Percentiles rank a stretch among this genome's conserved stretches.
Conservation (phyloP, 2,329 filamentous ascomycete genomes). For the Fusarium papillatum region DNA sequence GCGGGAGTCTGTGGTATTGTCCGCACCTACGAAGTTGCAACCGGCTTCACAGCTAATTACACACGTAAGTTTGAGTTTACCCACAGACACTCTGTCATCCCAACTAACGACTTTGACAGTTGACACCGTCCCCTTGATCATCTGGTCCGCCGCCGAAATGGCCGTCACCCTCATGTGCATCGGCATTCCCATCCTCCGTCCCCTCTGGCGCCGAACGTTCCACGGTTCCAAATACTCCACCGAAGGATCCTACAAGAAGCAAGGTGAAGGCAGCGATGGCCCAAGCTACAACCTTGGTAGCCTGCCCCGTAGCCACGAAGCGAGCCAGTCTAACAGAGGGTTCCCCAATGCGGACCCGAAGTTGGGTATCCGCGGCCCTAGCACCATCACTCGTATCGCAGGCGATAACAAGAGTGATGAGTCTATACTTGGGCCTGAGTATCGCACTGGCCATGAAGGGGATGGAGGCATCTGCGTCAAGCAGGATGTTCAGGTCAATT, state of each 20-base stretch:
- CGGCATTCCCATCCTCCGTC: slow-evolving; percentile 53
- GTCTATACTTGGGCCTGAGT: slow-evolving; percentile 25
- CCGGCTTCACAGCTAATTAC: slow-evolving; percentile 29
- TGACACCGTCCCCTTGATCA: slow-evolving; percentile 50
- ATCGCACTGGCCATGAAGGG: neutral
- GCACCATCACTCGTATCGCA: slow-evolving; percentile 26
- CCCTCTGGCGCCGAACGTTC: slow-evolving; percentile 47
- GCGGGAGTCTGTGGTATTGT: slow-evolving; percentile 31
- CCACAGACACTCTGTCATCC: neutral
- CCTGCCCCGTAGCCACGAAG: neutral
- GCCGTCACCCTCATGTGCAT: slow-evolving; percentile 54
- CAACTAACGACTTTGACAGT: slow-evolving; percentile 37
- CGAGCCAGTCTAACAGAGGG: slow-evolving; percentile 5
- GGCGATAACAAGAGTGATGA: slow-evolving; percentile 32
- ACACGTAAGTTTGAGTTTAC: slow-evolving; percentile 12
- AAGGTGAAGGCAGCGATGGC: slow-evolving; percentile 23
- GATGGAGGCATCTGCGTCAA: slow-evolving; percentile 20
- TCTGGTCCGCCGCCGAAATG: slow-evolving; percentile 55
- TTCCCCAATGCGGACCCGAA: slow-evolving; percentile 20
- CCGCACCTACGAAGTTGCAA: slow-evolving; percentile 27
- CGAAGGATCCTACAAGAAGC: slow-evolving; percentile 31
- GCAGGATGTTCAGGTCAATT: slow-evolving; percentile 24
- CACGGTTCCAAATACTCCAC: slow-evolving; percentile 21
- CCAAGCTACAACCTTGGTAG: slow-evolving; percentile 27
- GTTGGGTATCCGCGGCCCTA: slow-evolving; percentile 24